A percentile compares a stretch with the other conserved stretches of the same genome.
Conservation (phyloP, 1,284 basidiomycete species). For the Fomitopsis pinicola region DNA sequence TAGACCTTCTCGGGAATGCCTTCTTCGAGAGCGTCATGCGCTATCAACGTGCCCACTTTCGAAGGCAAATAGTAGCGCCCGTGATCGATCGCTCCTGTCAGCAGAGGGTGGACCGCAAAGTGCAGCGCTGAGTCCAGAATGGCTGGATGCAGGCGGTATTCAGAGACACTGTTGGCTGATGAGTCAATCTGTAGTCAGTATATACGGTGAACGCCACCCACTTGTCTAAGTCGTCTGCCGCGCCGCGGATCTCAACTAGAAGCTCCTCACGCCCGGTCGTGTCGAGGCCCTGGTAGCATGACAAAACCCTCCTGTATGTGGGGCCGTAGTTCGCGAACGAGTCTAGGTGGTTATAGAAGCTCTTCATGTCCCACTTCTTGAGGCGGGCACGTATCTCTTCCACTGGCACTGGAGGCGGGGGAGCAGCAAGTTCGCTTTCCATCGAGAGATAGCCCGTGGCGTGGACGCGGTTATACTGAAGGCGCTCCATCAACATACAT, state of each 20-base stretch:
- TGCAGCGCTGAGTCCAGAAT: conserved; percentile 35
- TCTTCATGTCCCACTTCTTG: neutral
- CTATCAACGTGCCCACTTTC: conserved; percentile 11
- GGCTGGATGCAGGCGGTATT: conserved; percentile 32
- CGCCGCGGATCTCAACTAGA: conserved; percentile 8
- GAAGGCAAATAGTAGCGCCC: conserved; percentile 30
- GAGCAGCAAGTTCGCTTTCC: neutral
- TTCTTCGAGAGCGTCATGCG: conserved; percentile 15
- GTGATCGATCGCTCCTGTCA: conserved; percentile 21
- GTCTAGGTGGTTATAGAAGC: conserved; percentile 6
- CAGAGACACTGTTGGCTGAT: neutral
- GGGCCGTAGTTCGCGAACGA: conserved; percentile 10
- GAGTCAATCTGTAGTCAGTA: neutral
- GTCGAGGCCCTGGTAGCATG: neutral
- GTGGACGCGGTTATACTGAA: neutral
- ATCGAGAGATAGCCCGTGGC: neutral
- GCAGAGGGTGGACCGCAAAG: conserved; percentile 20
- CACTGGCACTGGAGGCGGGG: neutral
- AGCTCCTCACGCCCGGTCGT: conserved; percentile 4
- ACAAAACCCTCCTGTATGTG: conserved; percentile 4
- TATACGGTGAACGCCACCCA: neutral
- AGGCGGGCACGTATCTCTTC: neutral
- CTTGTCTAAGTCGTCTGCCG: conserved; percentile 2
- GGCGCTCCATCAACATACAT: conserved; percentile 27
- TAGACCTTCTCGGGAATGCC: conserved; percentile 12